A percentile compares a stretch with the other conserved stretches of the same genome.
Conservation (phyloP, 2,329 filamentous ascomycete species). For the Colletotrichum agaves region DNA sequence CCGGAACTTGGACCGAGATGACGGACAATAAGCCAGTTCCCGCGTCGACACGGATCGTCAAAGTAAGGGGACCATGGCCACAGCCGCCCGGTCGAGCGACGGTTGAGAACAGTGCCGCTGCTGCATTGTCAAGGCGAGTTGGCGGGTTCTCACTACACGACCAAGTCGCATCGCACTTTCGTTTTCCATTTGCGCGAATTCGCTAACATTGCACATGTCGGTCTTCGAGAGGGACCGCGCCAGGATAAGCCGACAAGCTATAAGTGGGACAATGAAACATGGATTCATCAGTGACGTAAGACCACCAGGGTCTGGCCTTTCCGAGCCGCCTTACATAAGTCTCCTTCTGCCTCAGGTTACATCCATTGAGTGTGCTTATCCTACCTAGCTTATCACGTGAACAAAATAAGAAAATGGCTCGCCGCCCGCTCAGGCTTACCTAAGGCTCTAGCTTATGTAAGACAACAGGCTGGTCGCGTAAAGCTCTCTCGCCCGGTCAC, state of each 20-base stretch:
- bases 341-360: background rate
- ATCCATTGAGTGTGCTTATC: too few species aligned
- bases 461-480: constrained; percentile 1
- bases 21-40: constrained; percentile 12
- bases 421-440: background rate
- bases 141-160: background rate
- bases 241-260: constrained; percentile 21
- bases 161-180: background rate
- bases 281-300: constrained; percentile 24
- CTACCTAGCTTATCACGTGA: constrained; percentile 7
- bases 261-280: constrained; percentile 18
- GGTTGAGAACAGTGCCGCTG: background rate
- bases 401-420: background rate
- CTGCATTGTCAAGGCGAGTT: background rate
- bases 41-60: constrained; percentile 4
- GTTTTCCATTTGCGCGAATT: constrained; percentile 6
- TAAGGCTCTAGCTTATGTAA: constrained; percentile 21
- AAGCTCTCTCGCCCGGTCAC: constrained; percentile 6
- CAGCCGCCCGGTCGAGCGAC: constrained; percentile 2
- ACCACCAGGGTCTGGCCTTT: background rate
- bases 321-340: background rate
- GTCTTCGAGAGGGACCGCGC: constrained; percentile 7
- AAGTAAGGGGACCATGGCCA: background rate
- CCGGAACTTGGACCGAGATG: constrained; percentile 19
- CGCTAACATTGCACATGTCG: constrained; percentile 9